Evolutionary conservation across 768 basidiomycete genomes (phyloP), one percentile per base, ranked within the genome.

Genomic region (Tulasnella calospora): DNA sequence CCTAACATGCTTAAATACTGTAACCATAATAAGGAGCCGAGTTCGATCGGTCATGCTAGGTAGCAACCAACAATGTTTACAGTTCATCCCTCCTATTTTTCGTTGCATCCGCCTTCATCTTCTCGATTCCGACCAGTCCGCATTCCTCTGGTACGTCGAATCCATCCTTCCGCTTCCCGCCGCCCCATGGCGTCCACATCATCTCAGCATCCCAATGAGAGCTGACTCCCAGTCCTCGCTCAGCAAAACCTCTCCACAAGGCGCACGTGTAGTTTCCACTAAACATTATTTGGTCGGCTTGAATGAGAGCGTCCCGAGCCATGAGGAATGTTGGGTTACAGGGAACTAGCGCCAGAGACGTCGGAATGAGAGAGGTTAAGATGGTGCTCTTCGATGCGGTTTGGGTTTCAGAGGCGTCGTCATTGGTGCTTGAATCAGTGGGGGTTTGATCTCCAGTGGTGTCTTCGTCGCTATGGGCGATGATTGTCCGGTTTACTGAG

Each of bases 251-350:
- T 78, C 87, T 85, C 95, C 95, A 98, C 80, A 99, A 85, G 17
- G 87, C 87, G 84, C 97, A 99, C 81, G 88, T 86, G 87, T 99
- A 98, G 89, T 95, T 94, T 3, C 96, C 96, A 19, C 91, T 94
- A 3, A 96, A 98, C 78, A 97, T 88, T 55, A 93, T 85, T 83
- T 94, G 86, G 83, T 98, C 97, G 23, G 97, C 95, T 81, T 94
- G 91, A 80, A 97, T 89, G 83, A 97, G 95, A 17, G 95, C 93
- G 83, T 92, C 91, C 79, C 95, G 90, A 21, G 95, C 93, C 77
- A 95, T 91, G 82, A 95, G 93, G 91, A 97, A 96, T 12, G 81
- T 81, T 71, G 36, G 46, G 12, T 61, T 61, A 21, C 57, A 61
- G 23, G 57, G 57, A 13, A 61, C 10, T 2, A 61, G 57, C 3